These are phyloP conservation scores for Trichoderma atroviride DNA, from an alignment of 2,329 filamentous ascomycete genomes.

Conservation along the genomic window DNA sequence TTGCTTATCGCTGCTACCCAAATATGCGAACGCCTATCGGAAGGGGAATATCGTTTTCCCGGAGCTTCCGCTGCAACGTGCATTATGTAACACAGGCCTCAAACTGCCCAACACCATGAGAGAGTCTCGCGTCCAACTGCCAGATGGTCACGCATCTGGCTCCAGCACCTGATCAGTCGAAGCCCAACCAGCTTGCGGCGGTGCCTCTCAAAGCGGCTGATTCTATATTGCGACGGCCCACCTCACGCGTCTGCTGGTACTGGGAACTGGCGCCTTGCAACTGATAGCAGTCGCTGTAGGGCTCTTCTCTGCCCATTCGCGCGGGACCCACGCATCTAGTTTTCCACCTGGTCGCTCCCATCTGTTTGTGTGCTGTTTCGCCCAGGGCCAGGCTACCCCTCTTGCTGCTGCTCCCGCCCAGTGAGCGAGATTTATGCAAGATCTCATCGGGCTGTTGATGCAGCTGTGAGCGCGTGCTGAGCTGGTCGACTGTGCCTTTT, in stretches of 20 bases:
- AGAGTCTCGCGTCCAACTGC: conserved; percentile 17
- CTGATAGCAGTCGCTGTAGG: conserved; percentile 2
- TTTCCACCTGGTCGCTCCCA: background rate
- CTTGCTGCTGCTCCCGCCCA: conserved; percentile 6
- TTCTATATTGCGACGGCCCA: conserved; percentile 8
- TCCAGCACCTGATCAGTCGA: conserved; percentile 28
- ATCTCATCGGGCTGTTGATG: conserved; percentile 10
- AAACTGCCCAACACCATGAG: conserved; percentile 25
- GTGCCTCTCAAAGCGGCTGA: conserved; percentile 14
- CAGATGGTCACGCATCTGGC: conserved; percentile 15
- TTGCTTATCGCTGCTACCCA: background rate
- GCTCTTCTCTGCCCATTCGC: conserved; percentile 13
- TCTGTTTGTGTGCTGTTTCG: background rate
- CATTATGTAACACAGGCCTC: conserved; percentile 25
- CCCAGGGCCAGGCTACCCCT: conserved; percentile 8
- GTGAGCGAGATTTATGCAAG: conserved; percentile 16
- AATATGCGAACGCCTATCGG: conserved; percentile 10
- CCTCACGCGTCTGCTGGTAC: conserved; percentile 12
- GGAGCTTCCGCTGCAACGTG: background rate
- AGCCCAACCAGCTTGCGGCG: conserved; percentile 25
- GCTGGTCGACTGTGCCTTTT: conserved; percentile 14
- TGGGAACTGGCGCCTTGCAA: conserved; percentile 7
- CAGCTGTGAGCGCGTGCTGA: conserved; percentile 15
- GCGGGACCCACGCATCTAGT: conserved; percentile 15
- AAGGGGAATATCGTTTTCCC: conserved; percentile 5